Base-by-base conservation (phyloP, 2,329 filamentous ascomycete species). In the Cercospora sojina region DNA sequence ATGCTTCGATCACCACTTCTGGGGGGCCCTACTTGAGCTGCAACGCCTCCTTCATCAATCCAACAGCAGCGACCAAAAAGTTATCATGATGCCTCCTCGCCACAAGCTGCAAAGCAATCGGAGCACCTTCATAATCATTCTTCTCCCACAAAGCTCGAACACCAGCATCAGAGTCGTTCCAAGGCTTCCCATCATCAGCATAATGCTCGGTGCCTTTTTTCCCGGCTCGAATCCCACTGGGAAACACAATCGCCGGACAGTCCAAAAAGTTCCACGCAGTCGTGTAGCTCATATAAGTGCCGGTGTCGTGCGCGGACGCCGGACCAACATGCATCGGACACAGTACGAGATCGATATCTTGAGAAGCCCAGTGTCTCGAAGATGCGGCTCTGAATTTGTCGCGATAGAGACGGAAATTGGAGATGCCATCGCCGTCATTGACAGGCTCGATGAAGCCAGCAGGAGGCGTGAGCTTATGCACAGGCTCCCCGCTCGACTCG, bases 221-320 rank as follows among this genome's bases (percentile, higher is more conserved):
- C 1, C 79, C 79, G 62, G 84, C 79, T 1, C 83, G 80, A 49
- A 76, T 73, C 1, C 77, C 78, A 1, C 84, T 84, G 0, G 88
- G 88, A 72, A 91, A 89, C 0, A 87, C 82, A 1, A 84, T 76
- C 12, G 81, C 84, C 0, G 88, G 69, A 43, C 69, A 70, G 75
- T 91, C 88, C 1, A 91, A 81, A 35, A 90, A 72, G 72, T 91
- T 91, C 87, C 88, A 91, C 66, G 87, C 83, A 0, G 83, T 79
- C 0, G 87, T 89, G 69, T 91, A 91, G 1, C 83, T 83, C 87
- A 87, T 90, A 69, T 85, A 85, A 38, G 76, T 80, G 75, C 88
- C 72, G 64, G 80, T 77, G 69, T 85, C 75, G 69, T 87, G 81
- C 67, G 84, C 77, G 3, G 81, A 84, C 18, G 85, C 85, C 3